Conservation (phyloP, 768 basidiomycete genomes). For the Boletus sensibilis region DNA sequence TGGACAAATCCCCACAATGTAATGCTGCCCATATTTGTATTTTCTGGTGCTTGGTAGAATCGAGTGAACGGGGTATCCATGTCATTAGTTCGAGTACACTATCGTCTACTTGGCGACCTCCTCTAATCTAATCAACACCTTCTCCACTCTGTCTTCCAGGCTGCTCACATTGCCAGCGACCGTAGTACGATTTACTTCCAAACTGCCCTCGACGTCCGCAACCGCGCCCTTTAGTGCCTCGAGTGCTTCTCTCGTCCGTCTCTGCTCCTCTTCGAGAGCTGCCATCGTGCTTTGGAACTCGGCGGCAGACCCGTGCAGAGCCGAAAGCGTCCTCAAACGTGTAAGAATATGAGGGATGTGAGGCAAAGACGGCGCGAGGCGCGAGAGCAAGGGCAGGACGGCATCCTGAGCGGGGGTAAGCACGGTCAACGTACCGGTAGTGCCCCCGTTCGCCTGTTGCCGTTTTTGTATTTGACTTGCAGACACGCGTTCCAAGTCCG, state of each 20-base stretch:
- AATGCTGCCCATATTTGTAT: background rate
- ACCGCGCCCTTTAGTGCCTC: slow-evolving; percentile 70
- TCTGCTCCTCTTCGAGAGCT: slow-evolving; percentile 71
- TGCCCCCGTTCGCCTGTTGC: slow-evolving; percentile 13
- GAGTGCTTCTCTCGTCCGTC: slow-evolving; percentile 57
- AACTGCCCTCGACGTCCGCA: slow-evolving; percentile 67
- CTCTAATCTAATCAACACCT: slow-evolving; percentile 44
- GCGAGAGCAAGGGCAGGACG: slow-evolving; percentile 63
- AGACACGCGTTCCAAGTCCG: slow-evolving; percentile 86
- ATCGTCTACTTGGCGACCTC: slow-evolving; percentile 26
- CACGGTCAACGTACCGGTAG: slow-evolving; percentile 11
- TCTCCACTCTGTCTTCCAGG: slow-evolving; percentile 59
- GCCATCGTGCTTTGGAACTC: slow-evolving; percentile 70
- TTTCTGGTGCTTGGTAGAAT: slow-evolving; percentile 1
- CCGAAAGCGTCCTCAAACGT: slow-evolving; percentile 79
- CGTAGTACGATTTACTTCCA: slow-evolving; percentile 68
- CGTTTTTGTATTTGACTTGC: slow-evolving; percentile 33
- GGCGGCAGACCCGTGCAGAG: slow-evolving; percentile 78
- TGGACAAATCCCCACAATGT: background rate
- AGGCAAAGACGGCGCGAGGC: slow-evolving; percentile 69
- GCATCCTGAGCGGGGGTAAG: slow-evolving; percentile 50
- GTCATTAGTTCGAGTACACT: background rate
- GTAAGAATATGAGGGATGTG: slow-evolving; percentile 89
- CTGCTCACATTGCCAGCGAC: slow-evolving; percentile 73
- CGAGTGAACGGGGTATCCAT: slow-evolving; percentile 1